Percentiles rank a stretch among this genome's conserved stretches.
phyloP scores from a whole-genome alignment of 2,329 filamentous ascomycete genomes.

The Fusarium vanettenii region DNA sequence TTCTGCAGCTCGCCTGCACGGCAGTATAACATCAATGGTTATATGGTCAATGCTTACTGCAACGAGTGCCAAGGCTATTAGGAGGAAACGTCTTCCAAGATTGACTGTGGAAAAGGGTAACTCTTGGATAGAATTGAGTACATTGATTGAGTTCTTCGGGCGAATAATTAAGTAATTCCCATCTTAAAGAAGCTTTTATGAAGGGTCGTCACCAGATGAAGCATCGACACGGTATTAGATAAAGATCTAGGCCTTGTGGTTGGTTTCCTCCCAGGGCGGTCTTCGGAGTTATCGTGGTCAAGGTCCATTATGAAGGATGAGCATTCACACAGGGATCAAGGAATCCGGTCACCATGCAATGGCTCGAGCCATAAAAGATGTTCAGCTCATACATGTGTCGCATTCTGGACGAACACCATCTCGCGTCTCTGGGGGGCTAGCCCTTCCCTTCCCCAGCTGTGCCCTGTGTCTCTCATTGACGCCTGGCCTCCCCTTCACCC shows the following conservation, averaged over 20 bases:
- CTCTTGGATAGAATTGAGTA: no score
- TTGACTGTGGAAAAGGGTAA: no score
- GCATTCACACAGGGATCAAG: not conserved
- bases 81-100: no score
- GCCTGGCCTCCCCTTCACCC: not conserved
- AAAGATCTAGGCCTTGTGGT: not conserved
- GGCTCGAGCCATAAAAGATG: not conserved
- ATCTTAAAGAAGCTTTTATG: no score
- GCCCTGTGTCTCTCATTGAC: not conserved
- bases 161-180: no score
- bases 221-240: not conserved
- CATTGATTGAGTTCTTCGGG: no score
- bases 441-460: not conserved
- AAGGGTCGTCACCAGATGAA: not conserved
- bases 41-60: no score
- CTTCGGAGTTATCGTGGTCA: not conserved
- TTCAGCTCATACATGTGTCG: not conserved
- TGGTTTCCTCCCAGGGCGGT: not conserved
- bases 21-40: no score
- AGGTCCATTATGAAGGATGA: not conserved
- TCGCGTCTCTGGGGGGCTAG: not conserved
- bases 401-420: not conserved
- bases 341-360: not conserved
- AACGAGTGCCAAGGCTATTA: no score
- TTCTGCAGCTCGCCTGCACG: no score